Evolutionary conservation across 345 rosid genomes (phyloP).

Genomic region (Triadica sebifera): DNA sequence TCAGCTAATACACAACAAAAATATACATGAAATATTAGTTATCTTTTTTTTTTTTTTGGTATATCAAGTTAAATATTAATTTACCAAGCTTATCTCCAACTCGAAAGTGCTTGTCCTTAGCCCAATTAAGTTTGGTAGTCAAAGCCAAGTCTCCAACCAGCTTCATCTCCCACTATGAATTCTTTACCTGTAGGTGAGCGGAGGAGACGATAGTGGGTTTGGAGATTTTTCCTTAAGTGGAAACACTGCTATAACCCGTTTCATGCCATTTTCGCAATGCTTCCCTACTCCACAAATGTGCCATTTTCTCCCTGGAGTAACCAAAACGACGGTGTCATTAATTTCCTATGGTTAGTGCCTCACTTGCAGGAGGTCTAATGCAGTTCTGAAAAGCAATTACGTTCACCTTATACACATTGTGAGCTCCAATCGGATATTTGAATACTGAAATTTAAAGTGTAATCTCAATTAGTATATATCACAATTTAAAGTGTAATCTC

Average conservation of each 20-base stretch:
- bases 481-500: too few species aligned
- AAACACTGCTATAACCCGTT: constrained; percentile 16
- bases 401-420: constrained; percentile 31
- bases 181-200: constrained; percentile 19
- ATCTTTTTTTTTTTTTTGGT: too few species aligned
- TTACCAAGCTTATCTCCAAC: constrained; percentile 42
- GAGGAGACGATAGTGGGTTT: constrained; percentile 2
- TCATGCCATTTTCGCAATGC: constrained; percentile 21
- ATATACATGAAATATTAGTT: too few species aligned
- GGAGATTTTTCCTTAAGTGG: too few species aligned
- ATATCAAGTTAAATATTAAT: too few species aligned
- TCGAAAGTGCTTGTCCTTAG: constrained; percentile 27
- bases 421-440: constrained; percentile 16
- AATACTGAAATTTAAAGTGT: constrained; percentile 23
- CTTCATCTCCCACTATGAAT: constrained; percentile 30
- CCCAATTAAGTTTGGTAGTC: too few species aligned
- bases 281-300: constrained; percentile 17
- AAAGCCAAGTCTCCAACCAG: constrained; percentile 33
- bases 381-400: constrained; percentile 29
- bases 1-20: too few species aligned
- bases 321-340: constrained; percentile 17
- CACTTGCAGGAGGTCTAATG: constrained; percentile 3
- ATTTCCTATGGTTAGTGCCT: constrained; percentile 13
- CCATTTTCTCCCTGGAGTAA: constrained; percentile 18
- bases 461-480: too few species aligned